These are phyloP conservation scores for Ophiobolus disseminans DNA, from an alignment of 2,329 filamentous ascomycete species.

Conservation along the genomic window DNA sequence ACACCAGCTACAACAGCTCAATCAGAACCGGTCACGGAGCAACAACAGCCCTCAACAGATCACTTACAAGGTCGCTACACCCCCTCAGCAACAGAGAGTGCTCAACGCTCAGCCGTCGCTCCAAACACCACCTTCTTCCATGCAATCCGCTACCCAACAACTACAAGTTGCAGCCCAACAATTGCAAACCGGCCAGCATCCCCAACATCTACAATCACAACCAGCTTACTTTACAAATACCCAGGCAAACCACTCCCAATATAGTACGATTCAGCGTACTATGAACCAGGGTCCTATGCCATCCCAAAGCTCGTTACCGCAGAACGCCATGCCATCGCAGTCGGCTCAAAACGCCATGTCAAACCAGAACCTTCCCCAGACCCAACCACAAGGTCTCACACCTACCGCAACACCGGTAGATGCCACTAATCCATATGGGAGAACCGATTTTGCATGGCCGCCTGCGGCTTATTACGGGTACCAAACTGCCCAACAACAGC, in stretches of 20 bases:
- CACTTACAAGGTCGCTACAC: slow-evolving; percentile 24
- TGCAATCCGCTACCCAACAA: slow-evolving; percentile 25
- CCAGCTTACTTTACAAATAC: slow-evolving; percentile 29
- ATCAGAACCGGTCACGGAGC: slow-evolving; percentile 17
- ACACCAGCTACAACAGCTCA: slow-evolving; percentile 34
- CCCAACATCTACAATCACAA: slow-evolving; percentile 19
- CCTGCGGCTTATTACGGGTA: slow-evolving; percentile 34
- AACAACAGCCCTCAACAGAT: slow-evolving; percentile 29
- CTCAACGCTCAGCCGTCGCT: slow-evolving; percentile 24
- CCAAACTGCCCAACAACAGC: slow-evolving; percentile 24
- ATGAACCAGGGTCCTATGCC: slow-evolving; percentile 28
- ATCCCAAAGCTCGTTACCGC: slow-evolving; percentile 15
- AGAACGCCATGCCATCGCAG: slow-evolving; percentile 13
- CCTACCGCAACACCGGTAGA: slow-evolving; percentile 24
- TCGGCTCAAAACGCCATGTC: slow-evolving; percentile 13
- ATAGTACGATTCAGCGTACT: slow-evolving; percentile 29
- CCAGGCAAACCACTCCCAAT: slow-evolving; percentile 30
- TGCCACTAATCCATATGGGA: slow-evolving; percentile 27
- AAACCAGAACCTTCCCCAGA: slow-evolving; percentile 17
- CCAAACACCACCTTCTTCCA: slow-evolving; percentile 16
- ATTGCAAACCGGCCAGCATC: slow-evolving; percentile 17
- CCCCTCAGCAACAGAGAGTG: slow-evolving; percentile 27
- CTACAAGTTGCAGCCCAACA: slow-evolving; percentile 29
- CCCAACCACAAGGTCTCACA: slow-evolving; percentile 25
- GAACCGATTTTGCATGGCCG: slow-evolving; percentile 35